A percentile compares a stretch with the other conserved stretches of the same genome.
Conservation (phyloP, 257 asterid species). For the Mitragyna speciosa region DNA sequence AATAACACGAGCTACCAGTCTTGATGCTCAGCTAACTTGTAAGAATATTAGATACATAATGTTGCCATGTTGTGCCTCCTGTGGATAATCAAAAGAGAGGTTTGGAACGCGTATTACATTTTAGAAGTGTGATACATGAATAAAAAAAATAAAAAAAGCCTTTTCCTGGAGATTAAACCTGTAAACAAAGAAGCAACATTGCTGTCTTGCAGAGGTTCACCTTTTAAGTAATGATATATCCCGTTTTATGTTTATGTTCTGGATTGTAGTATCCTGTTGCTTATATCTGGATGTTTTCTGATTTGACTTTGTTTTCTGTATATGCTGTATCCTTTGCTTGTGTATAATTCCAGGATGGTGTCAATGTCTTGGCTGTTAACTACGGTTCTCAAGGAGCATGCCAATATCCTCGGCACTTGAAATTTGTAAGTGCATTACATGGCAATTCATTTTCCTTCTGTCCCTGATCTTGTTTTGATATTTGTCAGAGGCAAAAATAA, state of each 20-base stretch:
- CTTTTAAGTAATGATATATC: not conserved
- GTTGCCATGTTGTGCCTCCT: not conserved
- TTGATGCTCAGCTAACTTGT: not conserved
- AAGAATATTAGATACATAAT: not conserved
- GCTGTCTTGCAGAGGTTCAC: not conserved
- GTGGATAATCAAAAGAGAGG: not conserved
- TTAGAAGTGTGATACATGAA: not conserved
- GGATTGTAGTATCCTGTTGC: not conserved
- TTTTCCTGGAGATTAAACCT: not conserved
- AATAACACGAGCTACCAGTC: not conserved
- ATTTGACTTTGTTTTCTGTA: not conserved
- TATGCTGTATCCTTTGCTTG: not conserved
- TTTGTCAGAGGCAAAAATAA: not conserved
- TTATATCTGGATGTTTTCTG: not conserved
- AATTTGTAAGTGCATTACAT: constrained; percentile 54
- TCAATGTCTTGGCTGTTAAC: constrained; percentile 78
- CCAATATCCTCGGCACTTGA: constrained; percentile 72
- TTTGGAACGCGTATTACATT: not conserved
- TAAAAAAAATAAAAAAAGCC: not conserved
- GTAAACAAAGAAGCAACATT: not conserved
- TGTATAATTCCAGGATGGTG: constrained; percentile 66
- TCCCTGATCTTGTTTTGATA: not conserved
- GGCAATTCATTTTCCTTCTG: not conserved
- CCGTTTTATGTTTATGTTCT: not conserved
- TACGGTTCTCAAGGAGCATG: constrained; percentile 93